Percentiles rank a stretch among this genome's conserved stretches.
Conservation (phyloP, 108 stramenopile genomes). For the Pseudonitzschia delicatissima region DNA sequence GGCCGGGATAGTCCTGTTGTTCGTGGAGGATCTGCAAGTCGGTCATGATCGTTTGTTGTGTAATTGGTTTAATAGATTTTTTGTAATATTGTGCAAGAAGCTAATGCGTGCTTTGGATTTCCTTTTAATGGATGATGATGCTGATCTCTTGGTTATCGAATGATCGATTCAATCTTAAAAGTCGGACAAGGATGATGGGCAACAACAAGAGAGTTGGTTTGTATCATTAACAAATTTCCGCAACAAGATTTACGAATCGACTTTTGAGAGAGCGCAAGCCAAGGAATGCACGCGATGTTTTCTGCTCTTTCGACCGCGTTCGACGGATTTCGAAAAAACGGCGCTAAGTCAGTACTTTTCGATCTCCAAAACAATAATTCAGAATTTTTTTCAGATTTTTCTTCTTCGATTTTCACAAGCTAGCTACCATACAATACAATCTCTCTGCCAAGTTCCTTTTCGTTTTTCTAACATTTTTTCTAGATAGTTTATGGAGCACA, state of each 20-base stretch:
- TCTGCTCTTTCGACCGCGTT: not conserved
- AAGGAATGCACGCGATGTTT: not conserved
- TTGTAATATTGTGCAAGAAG: not conserved
- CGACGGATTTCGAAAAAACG: conserved; percentile 4
- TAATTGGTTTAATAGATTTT: not conserved
- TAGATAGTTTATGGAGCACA: too few species aligned
- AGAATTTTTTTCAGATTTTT: too few species aligned
- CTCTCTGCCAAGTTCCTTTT: too few species aligned
- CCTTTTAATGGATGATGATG: not conserved
- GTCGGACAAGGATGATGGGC: not conserved
- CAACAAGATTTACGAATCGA: too few species aligned
- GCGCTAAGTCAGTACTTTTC: conserved; percentile 1
- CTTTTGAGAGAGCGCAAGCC: too few species aligned
- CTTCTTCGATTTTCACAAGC: too few species aligned
- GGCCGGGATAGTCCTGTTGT: conserved; percentile 4
- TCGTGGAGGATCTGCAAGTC: conserved; percentile 16
- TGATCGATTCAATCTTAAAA: not conserved
- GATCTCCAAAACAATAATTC: too few species aligned
- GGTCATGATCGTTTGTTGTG: conserved; percentile 12
- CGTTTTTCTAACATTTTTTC: too few species aligned
- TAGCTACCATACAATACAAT: too few species aligned
- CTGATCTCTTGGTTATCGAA: not conserved
- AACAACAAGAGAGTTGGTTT: too few species aligned
- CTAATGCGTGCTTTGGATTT: not conserved
- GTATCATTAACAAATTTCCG: too few species aligned